Conservation (phyloP, 257 asterid genomes). For the Henckelia pumila region DNA sequence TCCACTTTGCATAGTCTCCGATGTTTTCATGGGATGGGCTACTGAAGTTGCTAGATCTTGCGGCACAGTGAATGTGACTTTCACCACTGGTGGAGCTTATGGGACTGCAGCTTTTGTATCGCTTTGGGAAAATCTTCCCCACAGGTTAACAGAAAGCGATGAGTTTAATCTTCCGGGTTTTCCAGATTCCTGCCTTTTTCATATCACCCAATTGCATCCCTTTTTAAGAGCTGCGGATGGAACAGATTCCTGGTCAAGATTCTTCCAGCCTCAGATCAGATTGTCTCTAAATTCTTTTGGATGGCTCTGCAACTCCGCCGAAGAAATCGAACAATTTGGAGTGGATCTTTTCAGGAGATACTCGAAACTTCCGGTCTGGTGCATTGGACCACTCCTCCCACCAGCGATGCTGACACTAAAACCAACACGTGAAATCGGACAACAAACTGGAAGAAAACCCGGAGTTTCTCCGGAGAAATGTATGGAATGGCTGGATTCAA, state of each 20-base stretch:
- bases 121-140: constrained; percentile 78
- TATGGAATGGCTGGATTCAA: constrained; percentile 58
- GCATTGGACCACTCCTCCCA: constrained; percentile 82
- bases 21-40: constrained; percentile 72
- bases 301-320: constrained; percentile 59
- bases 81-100: constrained; percentile 82
- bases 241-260: constrained; percentile 68
- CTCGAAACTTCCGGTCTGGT: constrained; percentile 65
- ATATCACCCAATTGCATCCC: constrained; percentile 52
- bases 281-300: constrained; percentile 51
- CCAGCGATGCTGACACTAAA: constrained; percentile 35
- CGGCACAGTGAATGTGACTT: constrained; percentile 44
- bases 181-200: constrained; percentile 50
- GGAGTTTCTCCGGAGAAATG: constrained; percentile 74
- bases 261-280: constrained; percentile 52
- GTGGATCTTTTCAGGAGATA: constrained; percentile 37
- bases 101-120: constrained; percentile 78
- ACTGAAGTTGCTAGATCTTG: constrained; percentile 55
- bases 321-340: constrained; percentile 71
- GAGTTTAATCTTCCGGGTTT: constrained; percentile 56
- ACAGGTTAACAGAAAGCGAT: constrained; percentile 34
- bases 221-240: constrained; percentile 68
- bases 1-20: constrained; percentile 83
- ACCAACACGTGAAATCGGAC: constrained; percentile 30
- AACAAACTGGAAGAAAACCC: constrained; percentile 54